Conservation (phyloP, 78 protist genomes). For the Emiliania huxleyi region DNA sequence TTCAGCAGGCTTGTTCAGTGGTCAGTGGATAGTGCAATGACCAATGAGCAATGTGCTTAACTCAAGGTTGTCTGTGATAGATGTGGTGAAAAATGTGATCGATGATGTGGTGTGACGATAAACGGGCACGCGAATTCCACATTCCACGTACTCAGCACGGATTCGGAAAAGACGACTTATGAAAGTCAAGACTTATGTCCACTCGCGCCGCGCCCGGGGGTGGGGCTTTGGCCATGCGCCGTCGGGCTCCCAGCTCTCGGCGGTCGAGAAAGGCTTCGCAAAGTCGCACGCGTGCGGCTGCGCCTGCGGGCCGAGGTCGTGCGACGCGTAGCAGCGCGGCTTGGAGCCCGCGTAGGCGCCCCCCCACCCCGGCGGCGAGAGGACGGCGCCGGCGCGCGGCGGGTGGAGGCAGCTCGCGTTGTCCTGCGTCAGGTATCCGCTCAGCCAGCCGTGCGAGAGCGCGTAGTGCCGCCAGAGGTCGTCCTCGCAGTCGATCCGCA, state of each 20-base stretch:
- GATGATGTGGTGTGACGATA: too few species aligned
- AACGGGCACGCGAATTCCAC: too few species aligned
- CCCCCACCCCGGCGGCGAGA: not conserved
- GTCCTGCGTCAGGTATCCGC: not conserved
- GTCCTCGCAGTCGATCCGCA: conserved; percentile 1
- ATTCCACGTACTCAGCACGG: too few species aligned
- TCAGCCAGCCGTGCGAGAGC: not conserved
- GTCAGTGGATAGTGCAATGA: too few species aligned
- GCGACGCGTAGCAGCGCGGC: conserved; percentile 11
- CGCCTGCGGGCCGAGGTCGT: not conserved
- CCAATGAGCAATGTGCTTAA: too few species aligned
- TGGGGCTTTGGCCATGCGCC: too few species aligned
- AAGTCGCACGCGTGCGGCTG: not conserved
- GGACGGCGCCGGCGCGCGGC: not conserved
- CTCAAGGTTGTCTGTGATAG: too few species aligned
- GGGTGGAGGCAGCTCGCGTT: not conserved
- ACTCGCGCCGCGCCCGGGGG: too few species aligned
- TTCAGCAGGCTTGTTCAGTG: too few species aligned
- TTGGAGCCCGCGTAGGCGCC: conserved; percentile 6
- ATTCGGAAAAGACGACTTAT: too few species aligned
- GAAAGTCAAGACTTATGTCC: too few species aligned
- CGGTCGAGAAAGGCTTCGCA: not conserved
- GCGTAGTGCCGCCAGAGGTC: conserved; percentile 11
- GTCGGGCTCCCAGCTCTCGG: not conserved
- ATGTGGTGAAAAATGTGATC: too few species aligned